Conservation (phyloP, 768 basidiomycete genomes). For the Clitopilus passeckerianus region DNA sequence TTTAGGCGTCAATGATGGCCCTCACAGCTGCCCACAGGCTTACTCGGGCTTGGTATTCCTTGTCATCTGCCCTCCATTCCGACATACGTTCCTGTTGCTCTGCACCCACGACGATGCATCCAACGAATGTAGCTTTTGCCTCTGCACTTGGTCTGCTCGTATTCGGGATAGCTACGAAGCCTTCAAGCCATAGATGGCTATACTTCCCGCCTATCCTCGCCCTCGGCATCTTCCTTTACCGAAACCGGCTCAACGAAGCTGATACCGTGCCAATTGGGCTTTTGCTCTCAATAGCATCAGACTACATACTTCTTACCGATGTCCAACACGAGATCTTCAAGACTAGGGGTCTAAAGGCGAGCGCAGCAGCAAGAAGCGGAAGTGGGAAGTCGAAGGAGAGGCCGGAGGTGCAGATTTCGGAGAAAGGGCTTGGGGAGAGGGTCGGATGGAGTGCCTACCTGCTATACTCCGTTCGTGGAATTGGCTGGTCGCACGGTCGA, state of each 20-base stretch:
- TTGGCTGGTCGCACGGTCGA: conserved; percentile 8
- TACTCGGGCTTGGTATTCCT: not conserved
- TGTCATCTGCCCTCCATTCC: not conserved
- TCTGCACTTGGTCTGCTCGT: not conserved
- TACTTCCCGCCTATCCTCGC: not conserved
- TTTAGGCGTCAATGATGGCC: not conserved
- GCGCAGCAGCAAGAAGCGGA: not conserved
- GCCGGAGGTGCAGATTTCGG: not conserved
- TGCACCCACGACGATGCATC: not conserved
- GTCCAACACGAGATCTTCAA: not conserved
- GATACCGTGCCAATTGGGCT: not conserved
- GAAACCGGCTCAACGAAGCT: not conserved
- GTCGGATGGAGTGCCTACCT: conserved; percentile 6
- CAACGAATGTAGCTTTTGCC: not conserved
- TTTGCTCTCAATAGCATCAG: not conserved
- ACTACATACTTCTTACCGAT: not conserved
- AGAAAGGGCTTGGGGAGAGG: not conserved
- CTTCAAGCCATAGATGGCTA: not conserved
- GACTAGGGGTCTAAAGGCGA: not conserved
- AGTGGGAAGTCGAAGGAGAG: not conserved
- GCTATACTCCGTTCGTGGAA: conserved; percentile 2
- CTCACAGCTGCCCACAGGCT: not conserved
- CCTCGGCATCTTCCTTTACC: not conserved
- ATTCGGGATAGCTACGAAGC: not conserved
- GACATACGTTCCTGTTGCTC: not conserved